phyloP scores from a whole-genome alignment of 768 basidiomycete genomes.

The Ephemerocybe angulata region DNA sequence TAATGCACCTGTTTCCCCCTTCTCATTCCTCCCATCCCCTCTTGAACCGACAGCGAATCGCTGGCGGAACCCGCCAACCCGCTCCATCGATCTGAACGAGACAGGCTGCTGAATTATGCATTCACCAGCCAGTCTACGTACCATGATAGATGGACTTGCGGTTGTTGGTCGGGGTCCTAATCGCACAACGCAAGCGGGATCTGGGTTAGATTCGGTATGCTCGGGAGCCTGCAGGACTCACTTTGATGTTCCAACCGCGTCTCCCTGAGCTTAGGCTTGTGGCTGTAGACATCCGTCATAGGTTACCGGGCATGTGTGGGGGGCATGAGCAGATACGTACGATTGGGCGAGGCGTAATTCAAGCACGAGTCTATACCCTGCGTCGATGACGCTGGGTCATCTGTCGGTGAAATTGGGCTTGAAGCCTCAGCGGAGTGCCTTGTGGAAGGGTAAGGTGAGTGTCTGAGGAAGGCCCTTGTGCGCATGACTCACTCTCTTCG shows the following conservation, averaged over 20 bases:
- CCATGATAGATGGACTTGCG: constrained; percentile 1
- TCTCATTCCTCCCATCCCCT: not conserved
- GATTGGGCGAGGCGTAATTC: not conserved
- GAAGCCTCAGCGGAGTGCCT: not conserved
- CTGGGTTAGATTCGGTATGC: not conserved
- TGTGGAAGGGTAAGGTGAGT: not conserved
- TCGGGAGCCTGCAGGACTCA: not conserved
- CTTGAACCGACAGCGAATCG: not conserved
- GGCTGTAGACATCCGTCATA: not conserved
- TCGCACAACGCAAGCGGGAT: not conserved
- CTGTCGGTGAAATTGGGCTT: not conserved
- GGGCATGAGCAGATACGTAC: not conserved
- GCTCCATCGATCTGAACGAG: not conserved
- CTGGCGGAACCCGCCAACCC: constrained; percentile 1
- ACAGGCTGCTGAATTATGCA: not conserved
- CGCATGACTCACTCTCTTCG: not conserved
- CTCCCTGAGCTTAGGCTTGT: not conserved
- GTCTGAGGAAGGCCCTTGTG: not conserved
- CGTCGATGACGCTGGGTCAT: not conserved
- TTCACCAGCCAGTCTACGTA: constrained; percentile 1
- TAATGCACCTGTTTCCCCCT: not conserved
- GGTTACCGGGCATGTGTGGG: not conserved
- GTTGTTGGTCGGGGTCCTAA: constrained; percentile 3
- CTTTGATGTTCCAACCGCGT: not conserved
- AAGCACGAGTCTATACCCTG: not conserved